These are phyloP conservation scores for Arachis hypogaea DNA, from an alignment of 306 rosid species.

Conservation along the genomic window DNA sequence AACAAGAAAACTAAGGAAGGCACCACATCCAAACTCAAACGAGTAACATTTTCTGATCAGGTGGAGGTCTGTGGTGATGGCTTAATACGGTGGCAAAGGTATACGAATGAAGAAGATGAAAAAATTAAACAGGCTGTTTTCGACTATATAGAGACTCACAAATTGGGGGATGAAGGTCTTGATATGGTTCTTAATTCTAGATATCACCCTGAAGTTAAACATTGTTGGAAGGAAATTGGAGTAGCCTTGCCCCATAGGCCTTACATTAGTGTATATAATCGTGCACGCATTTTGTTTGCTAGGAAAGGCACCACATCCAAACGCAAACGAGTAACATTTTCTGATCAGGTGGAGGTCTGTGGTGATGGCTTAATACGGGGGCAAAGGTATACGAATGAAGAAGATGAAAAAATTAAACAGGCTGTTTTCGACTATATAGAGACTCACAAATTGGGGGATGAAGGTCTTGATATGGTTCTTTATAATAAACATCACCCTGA, in stretches of 20 bases:
- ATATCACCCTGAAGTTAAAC: slow-evolving; percentile 36
- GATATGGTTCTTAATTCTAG: slow-evolving; percentile 52
- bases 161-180: slow-evolving; percentile 68
- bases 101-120: slow-evolving; percentile 72
- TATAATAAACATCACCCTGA: slow-evolving; percentile 28
- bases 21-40: slow-evolving; percentile 47
- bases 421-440: slow-evolving; percentile 60
- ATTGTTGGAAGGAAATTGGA: slow-evolving; percentile 75
- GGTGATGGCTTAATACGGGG: slow-evolving; percentile 53
- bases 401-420: slow-evolving; percentile 58
- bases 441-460: slow-evolving; percentile 59
- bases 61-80: slow-evolving; percentile 54
- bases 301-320: slow-evolving; percentile 33
- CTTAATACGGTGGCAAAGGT: slow-evolving; percentile 62
- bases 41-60: slow-evolving; percentile 66
- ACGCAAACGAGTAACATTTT: slow-evolving; percentile 61
- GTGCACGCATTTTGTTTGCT: background rate
- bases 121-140: slow-evolving; percentile 54
- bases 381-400: slow-evolving; percentile 70
- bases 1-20: slow-evolving; percentile 1
- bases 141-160: slow-evolving; percentile 52
- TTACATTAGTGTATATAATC: fast-evolving
- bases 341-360: slow-evolving; percentile 63
- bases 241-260: slow-evolving; percentile 66
- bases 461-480: slow-evolving; percentile 66